Evolutionary conservation across 2,329 filamentous ascomycete genomes (phyloP), one percentile per base, ranked within the genome.

Genomic region (Tolypocladium tundrense): DNA sequence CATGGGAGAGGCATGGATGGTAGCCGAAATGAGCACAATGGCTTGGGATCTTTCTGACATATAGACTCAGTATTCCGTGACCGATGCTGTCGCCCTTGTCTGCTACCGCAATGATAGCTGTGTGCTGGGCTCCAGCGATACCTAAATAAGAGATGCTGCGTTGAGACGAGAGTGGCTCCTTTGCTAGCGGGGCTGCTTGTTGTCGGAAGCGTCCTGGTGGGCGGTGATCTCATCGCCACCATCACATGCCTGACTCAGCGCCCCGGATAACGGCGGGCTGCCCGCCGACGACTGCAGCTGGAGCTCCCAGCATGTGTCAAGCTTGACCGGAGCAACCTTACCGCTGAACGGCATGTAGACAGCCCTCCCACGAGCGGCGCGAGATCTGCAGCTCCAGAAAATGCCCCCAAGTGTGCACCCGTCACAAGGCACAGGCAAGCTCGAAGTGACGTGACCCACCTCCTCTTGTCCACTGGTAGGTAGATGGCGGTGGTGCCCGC

Each of bases 181-280:
- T 6, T 31, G 27, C 6, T 31, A 7, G 41, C 19, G 41, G 43
- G 43, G 43, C 27, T 4, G 13, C 13, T n/a, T n/a, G 21, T 48
- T 6, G 24, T 24, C 43, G 11, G 21, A 48, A 27, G 24, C 43
- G 43, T 27, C 21, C 42, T 1, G 60, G 59, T 62, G 59, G 60
- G 59, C 62, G 59, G 62, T 61, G 60, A 64, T 67, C 67, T 68
- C 65, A 68, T 69, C 60, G 63, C 43, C 43, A 27, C 63, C 62
- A 63, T 69, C 67, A 69, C 67, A 69, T 69, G 67, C 65, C 57
- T 59, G 57, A 55, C 43, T 59, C 45, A 56, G 57, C 53, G 48
- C 31, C 48, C 31, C 31, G 31, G 10, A 21, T 37, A 14, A 51
- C n/a, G 16, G 31, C 48, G 48, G 48, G 45, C 45, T 42, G 24